Evolutionary conservation across 208 protist genomes (phyloP).

Genomic region (Leishmania turanica): DNA sequence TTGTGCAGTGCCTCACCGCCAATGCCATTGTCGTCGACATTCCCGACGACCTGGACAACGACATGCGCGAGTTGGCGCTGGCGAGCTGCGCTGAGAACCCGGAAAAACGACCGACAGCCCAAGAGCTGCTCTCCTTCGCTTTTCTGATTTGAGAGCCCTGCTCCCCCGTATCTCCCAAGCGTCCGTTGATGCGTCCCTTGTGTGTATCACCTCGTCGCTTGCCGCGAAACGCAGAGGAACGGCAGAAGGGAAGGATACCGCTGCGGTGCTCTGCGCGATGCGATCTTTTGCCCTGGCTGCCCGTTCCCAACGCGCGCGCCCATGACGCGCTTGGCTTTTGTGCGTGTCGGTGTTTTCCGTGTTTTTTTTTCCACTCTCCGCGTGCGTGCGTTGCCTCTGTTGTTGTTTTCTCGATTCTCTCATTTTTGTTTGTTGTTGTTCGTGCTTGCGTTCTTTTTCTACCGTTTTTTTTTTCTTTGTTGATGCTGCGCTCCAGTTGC

Average conservation of each 20-base stretch:
- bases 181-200: background rate
- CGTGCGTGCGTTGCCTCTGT: background rate
- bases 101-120: slow-evolving; percentile 51
- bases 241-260: background rate
- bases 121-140: slow-evolving; percentile 55
- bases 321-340: slow-evolving; percentile 5
- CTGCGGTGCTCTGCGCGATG: background rate
- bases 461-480: background rate
- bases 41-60: slow-evolving; percentile 53
- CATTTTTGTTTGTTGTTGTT: background rate
- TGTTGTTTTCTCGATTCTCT: background rate
- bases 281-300: slow-evolving; percentile 7
- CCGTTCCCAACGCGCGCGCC: background rate
- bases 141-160: slow-evolving; percentile 43
- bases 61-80: slow-evolving; percentile 50
- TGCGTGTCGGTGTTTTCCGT: background rate
- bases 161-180: background rate
- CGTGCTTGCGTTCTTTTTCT: background rate
- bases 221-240: no score
- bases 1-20: slow-evolving; percentile 61
- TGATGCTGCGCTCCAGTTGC: background rate
- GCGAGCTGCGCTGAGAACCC: slow-evolving; percentile 60
- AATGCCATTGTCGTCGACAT: slow-evolving; percentile 59
- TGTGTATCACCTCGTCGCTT: background rate
- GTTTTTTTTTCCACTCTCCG: background rate